These are phyloP conservation scores for Exophiala sp. DNA, from an alignment of 2,329 filamentous ascomycete species.

Conservation along the genomic window DNA sequence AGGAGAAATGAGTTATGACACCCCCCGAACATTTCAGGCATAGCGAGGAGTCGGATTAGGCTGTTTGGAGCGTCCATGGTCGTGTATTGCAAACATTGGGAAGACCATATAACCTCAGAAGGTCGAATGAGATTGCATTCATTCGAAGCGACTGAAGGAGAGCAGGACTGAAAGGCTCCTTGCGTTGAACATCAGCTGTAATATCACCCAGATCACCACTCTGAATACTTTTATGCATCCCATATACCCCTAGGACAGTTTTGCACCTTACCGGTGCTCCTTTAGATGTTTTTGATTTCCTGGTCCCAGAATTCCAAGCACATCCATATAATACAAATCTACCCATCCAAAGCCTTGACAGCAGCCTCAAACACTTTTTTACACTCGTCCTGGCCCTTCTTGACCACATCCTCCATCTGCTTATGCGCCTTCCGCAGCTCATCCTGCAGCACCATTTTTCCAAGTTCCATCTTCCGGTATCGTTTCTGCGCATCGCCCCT, in stretches of 20 bases:
- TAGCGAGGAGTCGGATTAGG: neutral
- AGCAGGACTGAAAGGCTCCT: too few relatives aligned
- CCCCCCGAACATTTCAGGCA: neutral
- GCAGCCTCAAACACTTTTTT: slow-evolving; percentile 44
- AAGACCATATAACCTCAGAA: too few relatives aligned
- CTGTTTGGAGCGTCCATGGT: too few relatives aligned
- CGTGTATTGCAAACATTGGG: too few relatives aligned
- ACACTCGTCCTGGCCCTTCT: slow-evolving; percentile 46
- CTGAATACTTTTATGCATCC: too few relatives aligned
- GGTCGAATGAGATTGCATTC: too few relatives aligned
- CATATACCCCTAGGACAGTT: too few relatives aligned
- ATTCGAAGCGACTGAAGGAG: too few relatives aligned
- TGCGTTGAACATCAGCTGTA: too few relatives aligned
- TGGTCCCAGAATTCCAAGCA: neutral
- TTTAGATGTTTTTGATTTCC: neutral
- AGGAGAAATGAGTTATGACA: slow-evolving; percentile 1
- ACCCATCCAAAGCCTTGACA: slow-evolving; percentile 28
- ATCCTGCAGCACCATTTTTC: slow-evolving; percentile 43
- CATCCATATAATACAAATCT: too few relatives aligned
- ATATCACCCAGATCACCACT: too few relatives aligned
- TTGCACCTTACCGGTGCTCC: too few relatives aligned
- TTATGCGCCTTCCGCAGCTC: slow-evolving; percentile 45
- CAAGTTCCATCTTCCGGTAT: slow-evolving; percentile 43
- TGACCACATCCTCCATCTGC: slow-evolving; percentile 47
- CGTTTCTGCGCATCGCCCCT: slow-evolving; percentile 44